Evolutionary conservation across 2,329 filamentous ascomycete species (phyloP), one percentile per base, ranked within the genome.

Genomic region (Pyrenochaeta sp.): DNA sequence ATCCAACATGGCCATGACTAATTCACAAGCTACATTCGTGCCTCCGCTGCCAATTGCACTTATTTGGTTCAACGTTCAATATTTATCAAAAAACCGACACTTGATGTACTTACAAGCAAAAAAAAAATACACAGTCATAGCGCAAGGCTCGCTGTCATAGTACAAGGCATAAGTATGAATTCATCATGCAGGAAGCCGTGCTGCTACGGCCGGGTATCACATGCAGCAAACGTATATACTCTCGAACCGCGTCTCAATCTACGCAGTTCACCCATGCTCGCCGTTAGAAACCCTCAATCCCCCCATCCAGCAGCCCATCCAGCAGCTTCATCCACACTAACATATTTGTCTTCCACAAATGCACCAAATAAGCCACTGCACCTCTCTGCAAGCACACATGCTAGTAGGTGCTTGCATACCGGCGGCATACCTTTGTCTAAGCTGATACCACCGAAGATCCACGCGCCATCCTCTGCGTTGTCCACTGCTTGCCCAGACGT

Each of bases 391-490:
- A 98, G 74, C 35, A 94, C 76, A 73, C 91, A 96, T 1, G 94
- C 94, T 14, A 98, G 83, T 4, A 98, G 76, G 75, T 99, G 94
- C 77, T 97, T 97, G 74, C 94, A 99, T 77, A 90, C 64, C 5
- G 83, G 82, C 48, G 86, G 84, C 52, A 83, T 77, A 32, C 76
- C 69, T 3, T 60, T 27, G 48, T 72, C 64, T 42, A 76, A 43
- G 50, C 78, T 80, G 46, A 82, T 45, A 0, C 85, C 85, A 0
- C 86, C 64, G 21, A 67, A 67, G 23, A 42, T 18, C 55, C 61
- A 69, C n/a, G 53, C 52, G 7, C 9, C 45, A 15, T 44, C 43
- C 14, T 29, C 42, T 21, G 40, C n/a, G 10, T 32, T 18, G 23
- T 49, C 12, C 7, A 39, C 42, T 14, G 31, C 17, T 3, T 21